Base-by-base conservation (phyloP, 163 green algal species). In the Volvox carteri region DNA sequence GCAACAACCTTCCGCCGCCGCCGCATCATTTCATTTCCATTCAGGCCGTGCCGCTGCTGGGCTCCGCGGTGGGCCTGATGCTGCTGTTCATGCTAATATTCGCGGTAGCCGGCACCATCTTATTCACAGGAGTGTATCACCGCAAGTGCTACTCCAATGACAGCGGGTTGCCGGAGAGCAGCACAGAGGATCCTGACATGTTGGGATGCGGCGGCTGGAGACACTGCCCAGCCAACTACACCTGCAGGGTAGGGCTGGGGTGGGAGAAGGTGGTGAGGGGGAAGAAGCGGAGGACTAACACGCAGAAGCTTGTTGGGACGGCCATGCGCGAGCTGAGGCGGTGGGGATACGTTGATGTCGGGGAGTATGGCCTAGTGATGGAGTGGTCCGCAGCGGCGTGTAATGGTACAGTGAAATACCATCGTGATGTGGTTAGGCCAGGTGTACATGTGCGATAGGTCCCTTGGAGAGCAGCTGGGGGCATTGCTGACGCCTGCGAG, bases 1-100 rank as follows among this genome's bases (percentile, higher is more conserved):
- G 28, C 23, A 21, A 18, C n/a, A 9, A 30, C 65, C 7, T 39
- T 18, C 39, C 37, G 2, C 18, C 37, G 1, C 39, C 39, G 18
- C 12, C 37, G 33, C 54, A n/a, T n/a, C n/a, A n/a, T n/a, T n/a
- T n/a, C n/a, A n/a, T n/a, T n/a, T n/a, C 70, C 70, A 50, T 4
- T 67, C 91, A 96, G 93, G 94, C 96, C 3, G 60, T 98, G 67
- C 96, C 96, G 14, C 87, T 98, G 78, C 90, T 98, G 50, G 70
- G 92, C 19, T 92, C 80, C 52, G 95, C 96, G 16, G 87, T 94
- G 35, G 89, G 89, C 11, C 89, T 98, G 58, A 87, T 98, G 33
- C 72, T 96, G 44, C 95, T 97, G 72, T 95, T 97, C 85, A 89
- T 97, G 58, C 94, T 97, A 60, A 80, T 97, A 0, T 98, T 97